phyloP scores from a whole-genome alignment of 2,329 filamentous ascomycete genomes.

The Trichoderma cornu-damae region DNA sequence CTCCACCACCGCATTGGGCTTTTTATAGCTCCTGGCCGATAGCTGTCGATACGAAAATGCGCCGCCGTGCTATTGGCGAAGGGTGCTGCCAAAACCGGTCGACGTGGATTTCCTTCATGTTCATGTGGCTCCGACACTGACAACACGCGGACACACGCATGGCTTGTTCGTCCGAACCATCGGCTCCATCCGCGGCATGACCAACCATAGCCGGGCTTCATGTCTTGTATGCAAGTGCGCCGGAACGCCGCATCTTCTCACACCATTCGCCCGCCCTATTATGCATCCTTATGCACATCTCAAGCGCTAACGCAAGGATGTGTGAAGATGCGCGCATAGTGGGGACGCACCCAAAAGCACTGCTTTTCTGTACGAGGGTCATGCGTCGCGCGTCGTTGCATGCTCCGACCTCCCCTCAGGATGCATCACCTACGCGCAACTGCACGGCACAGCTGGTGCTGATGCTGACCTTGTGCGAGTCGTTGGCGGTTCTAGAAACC shows the following conservation, averaged over 20 bases:
- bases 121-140: not conserved
- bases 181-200: not conserved
- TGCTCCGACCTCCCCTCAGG: conserved; percentile 4
- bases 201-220: conserved; percentile 9
- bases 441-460: not conserved
- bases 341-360: conserved; percentile 12
- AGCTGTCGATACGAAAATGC: conserved; percentile 1
- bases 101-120: not conserved
- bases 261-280: conserved; percentile 11
- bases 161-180: not conserved
- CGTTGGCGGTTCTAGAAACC: not conserved
- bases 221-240: conserved; percentile 1
- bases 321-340: conserved; percentile 15
- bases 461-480: not conserved
- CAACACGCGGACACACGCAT: conserved; percentile 4
- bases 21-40: not conserved
- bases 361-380: conserved; percentile 17
- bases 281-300: conserved; percentile 19
- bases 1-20: conserved; percentile 6
- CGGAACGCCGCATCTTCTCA: conserved; percentile 13
- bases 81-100: not conserved
- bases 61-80: conserved; percentile 2
- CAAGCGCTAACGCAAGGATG: conserved; percentile 16
- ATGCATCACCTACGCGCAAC: not conserved
- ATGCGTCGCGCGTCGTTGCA: conserved; percentile 13